Conservation (phyloP, 73 alveolate genomes). For the Stentor coeruleus region DNA sequence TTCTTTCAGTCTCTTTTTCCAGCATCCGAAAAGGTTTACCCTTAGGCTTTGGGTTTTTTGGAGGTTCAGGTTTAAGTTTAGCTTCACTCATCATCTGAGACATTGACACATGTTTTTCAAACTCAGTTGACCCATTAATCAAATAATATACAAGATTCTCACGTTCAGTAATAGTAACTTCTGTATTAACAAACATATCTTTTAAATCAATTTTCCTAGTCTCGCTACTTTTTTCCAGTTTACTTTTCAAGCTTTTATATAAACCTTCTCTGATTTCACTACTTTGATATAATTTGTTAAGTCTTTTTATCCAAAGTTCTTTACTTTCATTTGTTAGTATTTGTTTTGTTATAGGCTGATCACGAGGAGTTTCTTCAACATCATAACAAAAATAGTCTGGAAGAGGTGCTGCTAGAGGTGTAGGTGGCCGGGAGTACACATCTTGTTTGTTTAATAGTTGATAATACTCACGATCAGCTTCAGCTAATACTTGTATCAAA, state of each 20-base stretch:
- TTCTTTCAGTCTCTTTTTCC: neutral
- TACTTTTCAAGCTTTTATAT: neutral
- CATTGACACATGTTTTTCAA: neutral
- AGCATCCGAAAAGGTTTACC: neutral
- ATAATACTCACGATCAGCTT: conserved; percentile 12
- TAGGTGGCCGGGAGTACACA: conserved; percentile 19
- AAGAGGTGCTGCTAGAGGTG: conserved; percentile 23
- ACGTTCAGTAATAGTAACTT: neutral
- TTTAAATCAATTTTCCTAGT: neutral
- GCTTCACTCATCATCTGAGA: conserved; percentile 15
- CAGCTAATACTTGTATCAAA: neutral
- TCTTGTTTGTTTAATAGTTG: neutral
- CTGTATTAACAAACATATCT: neutral
- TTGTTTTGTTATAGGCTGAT: neutral
- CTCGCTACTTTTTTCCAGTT: neutral
- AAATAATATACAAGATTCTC: neutral
- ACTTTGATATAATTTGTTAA: neutral
- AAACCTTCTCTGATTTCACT: neutral
- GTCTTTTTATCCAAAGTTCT: neutral
- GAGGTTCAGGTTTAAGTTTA: conserved; percentile 18
- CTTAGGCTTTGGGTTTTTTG: neutral
- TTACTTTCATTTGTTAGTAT: neutral
- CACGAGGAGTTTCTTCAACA: neutral
- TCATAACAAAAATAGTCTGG: conserved; percentile 24
- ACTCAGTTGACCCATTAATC: neutral